Evolutionary conservation across 371 early-diverging fungal species (phyloP).

Genomic region (Rhizopus microsporus): DNA sequence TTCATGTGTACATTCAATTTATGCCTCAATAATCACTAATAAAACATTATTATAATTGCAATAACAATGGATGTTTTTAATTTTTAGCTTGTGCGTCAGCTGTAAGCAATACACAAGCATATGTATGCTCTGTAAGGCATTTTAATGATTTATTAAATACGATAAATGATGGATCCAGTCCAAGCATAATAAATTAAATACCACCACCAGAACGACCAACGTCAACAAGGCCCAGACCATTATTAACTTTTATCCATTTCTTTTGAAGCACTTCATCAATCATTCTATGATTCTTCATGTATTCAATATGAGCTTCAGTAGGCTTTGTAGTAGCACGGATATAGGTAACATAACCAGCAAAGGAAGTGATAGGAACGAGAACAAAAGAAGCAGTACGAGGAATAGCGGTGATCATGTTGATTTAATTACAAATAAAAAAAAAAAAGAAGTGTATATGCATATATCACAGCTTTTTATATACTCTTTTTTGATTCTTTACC

Average conservation of each 20-base stretch:
- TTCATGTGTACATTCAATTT: conserved; percentile 28
- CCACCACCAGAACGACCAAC: conserved; percentile 53
- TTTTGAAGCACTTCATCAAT: conserved; percentile 2
- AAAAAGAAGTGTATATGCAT: no score
- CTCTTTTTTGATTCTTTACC: no score
- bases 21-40: conserved; percentile 5
- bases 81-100: no score
- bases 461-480: no score
- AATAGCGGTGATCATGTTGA: conserved; percentile 25
- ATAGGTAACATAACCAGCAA: conserved; percentile 47
- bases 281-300: conserved; percentile 32
- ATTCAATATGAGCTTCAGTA: conserved; percentile 35
- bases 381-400: conserved; percentile 41
- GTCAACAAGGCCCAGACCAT: conserved; percentile 48
- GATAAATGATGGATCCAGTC: no score
- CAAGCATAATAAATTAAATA: conserved; percentile 22
- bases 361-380: conserved; percentile 40
- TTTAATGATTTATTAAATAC: no score
- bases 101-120: no score
- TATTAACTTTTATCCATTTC: conserved; percentile 46
- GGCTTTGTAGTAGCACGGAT: conserved; percentile 42
- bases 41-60: no score
- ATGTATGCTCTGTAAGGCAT: no score
- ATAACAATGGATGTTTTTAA: no score
- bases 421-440: not conserved